Percentiles rank a stretch among this genome's conserved stretches.
These are phyloP conservation scores for Dothistroma pini DNA, from an alignment of 2,329 filamentous ascomycete species.

Conservation along the genomic window DNA sequence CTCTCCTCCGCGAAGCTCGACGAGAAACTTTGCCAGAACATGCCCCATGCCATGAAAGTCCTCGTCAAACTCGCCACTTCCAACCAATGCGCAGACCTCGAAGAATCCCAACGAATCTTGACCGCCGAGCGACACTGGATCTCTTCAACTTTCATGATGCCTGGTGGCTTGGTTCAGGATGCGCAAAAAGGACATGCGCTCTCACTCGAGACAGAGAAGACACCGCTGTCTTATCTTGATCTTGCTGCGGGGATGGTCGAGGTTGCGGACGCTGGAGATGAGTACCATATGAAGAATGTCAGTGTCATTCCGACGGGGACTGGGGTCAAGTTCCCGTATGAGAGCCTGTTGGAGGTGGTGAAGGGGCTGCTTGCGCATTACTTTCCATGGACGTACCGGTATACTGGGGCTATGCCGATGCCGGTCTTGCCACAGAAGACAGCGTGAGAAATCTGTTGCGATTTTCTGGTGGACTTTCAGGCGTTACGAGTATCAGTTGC, in stretches of 20 bases:
- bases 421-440: background rate
- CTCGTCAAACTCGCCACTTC: conserved; percentile 1
- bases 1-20: conserved; percentile 46
- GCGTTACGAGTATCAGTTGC: too few relatives aligned
- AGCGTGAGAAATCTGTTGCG: background rate
- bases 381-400: background rate
- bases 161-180: conserved; percentile 40
- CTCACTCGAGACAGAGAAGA: conserved; percentile 38
- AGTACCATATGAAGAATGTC: conserved; percentile 2
- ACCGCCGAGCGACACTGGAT: conserved; percentile 33
- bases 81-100: background rate
- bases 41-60: background rate
- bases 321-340: background rate
- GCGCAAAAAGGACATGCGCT: conserved; percentile 41
- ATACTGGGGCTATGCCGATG: conserved; percentile 2
- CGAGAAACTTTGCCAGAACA: conserved; percentile 29
- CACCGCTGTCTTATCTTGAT: conserved; percentile 43
- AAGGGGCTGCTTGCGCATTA: conserved; percentile 1
- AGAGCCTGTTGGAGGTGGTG: background rate
- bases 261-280: conserved; percentile 29
- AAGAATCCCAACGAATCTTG: background rate
- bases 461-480: too few relatives aligned
- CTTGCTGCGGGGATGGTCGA: conserved; percentile 50
- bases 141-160: conserved; percentile 43
- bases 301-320: background rate